Conservation (phyloP, 169 alveolate genomes). For the Eimeria necatrix region DNA sequence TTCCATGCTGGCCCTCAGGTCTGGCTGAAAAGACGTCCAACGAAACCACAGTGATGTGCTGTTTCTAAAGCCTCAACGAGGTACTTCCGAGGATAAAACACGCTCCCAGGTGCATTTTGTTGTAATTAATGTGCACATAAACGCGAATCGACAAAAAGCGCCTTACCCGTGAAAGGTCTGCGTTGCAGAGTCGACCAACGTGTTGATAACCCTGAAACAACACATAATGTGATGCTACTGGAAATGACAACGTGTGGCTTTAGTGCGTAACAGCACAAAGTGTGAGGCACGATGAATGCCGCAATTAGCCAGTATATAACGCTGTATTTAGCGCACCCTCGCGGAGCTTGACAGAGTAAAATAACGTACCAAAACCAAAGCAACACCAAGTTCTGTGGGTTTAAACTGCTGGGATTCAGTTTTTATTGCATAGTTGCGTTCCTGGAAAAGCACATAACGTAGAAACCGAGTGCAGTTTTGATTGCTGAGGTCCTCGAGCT, state of each 20-base stretch:
- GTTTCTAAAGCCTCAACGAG: no score
- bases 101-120: background rate
- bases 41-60: background rate
- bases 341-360: background rate
- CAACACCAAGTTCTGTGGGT: constrained; percentile 81
- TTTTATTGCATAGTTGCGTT: constrained; percentile 74
- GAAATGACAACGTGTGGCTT: background rate
- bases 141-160: background rate
- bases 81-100: background rate
- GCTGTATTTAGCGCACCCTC: background rate
- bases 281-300: background rate
- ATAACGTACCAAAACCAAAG: constrained; percentile 51
- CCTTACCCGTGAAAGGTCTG: constrained; percentile 46
- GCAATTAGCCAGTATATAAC: background rate
- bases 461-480: no score
- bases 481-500: no score
- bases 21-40: constrained; percentile 73
- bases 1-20: constrained; percentile 83
- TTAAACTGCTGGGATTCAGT: constrained; percentile 60
- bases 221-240: background rate
- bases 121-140: no score
- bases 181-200: constrained; percentile 57
- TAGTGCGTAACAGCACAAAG: no score
- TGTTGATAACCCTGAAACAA: constrained; percentile 35
- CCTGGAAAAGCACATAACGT: constrained; percentile 6